These are phyloP conservation scores for Dactylellina parvicollis DNA, from an alignment of 2,329 filamentous ascomycete genomes.

Conservation along the genomic window DNA sequence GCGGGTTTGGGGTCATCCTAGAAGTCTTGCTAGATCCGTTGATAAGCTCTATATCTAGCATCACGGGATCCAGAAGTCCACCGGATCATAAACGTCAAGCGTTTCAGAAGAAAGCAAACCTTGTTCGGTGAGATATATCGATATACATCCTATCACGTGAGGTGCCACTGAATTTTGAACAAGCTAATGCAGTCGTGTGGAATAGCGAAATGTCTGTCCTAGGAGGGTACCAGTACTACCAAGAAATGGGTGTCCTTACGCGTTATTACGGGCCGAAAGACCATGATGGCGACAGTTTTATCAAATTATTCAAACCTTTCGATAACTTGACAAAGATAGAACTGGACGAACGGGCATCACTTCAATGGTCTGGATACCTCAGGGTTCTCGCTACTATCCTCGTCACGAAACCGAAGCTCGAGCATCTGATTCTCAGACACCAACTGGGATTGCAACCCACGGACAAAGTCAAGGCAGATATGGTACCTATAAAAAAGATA, in stretches of 20 bases:
- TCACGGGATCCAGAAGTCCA: background rate
- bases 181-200: background rate
- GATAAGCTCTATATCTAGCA: slow-evolving; percentile 3
- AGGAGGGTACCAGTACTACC: slow-evolving; percentile 42
- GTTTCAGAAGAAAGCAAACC: slow-evolving; percentile 13
- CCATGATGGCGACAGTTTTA: slow-evolving; percentile 12
- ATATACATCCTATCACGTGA: background rate
- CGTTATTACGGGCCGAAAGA: slow-evolving; percentile 23
- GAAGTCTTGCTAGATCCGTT: slow-evolving; percentile 33
- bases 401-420: slow-evolving; percentile 27
- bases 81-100: slow-evolving; percentile 9
- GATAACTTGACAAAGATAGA: slow-evolving; percentile 24
- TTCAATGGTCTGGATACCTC: slow-evolving; percentile 34
- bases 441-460: slow-evolving; percentile 7
- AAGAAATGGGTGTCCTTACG: slow-evolving; percentile 38
- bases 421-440: slow-evolving; percentile 27
- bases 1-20: slow-evolving; percentile 15
- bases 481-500: slow-evolving; percentile 3
- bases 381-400: slow-evolving; percentile 25
- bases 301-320: slow-evolving; percentile 30
- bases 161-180: background rate
- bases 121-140: slow-evolving; percentile 20
- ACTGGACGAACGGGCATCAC: slow-evolving; percentile 28
- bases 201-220: slow-evolving; percentile 31
- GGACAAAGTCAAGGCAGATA: slow-evolving; percentile 9